These are phyloP conservation scores for Boletellus ananas DNA, from an alignment of 768 basidiomycete species.

Conservation along the genomic window DNA sequence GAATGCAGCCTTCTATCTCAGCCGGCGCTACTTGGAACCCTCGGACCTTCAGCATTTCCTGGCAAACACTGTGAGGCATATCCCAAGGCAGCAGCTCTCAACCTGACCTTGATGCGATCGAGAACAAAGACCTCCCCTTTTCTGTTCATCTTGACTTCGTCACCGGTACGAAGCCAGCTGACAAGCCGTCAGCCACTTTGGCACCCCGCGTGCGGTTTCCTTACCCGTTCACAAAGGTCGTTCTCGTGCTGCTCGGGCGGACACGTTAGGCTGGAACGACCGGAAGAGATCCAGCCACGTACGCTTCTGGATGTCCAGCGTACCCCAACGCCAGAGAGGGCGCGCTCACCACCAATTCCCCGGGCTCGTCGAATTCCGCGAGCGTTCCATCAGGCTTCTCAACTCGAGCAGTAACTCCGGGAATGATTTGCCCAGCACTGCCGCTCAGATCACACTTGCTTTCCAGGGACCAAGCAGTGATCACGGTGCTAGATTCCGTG, in stretches of 20 bases:
- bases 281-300: constrained; percentile 23
- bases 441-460: constrained; percentile 47
- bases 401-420: constrained; percentile 54
- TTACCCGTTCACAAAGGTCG: constrained; percentile 55
- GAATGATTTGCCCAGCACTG: constrained; percentile 54
- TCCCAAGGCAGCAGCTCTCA: background rate
- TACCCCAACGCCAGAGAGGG: constrained; percentile 62
- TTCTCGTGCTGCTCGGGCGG: constrained; percentile 45
- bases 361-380: constrained; percentile 54
- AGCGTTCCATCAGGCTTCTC: constrained; percentile 55
- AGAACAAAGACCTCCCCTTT: constrained; percentile 64
- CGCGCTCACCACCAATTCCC: constrained; percentile 57
- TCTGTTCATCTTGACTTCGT: constrained; percentile 63
- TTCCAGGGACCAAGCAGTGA: constrained; percentile 45
- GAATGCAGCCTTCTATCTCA: constrained; percentile 62
- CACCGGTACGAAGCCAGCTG: constrained; percentile 68
- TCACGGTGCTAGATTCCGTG: constrained; percentile 58
- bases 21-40: constrained; percentile 60
- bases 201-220: background rate
- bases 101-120: constrained; percentile 66
- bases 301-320: constrained; percentile 58
- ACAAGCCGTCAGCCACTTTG: background rate
- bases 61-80: background rate
- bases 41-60: constrained; percentile 73
- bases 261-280: constrained; percentile 5